A percentile compares a stretch with the other conserved stretches of the same genome.
These are phyloP conservation scores for Xerophyta viscosa DNA, from an alignment of 106 monocot species.

Conservation along the genomic window DNA sequence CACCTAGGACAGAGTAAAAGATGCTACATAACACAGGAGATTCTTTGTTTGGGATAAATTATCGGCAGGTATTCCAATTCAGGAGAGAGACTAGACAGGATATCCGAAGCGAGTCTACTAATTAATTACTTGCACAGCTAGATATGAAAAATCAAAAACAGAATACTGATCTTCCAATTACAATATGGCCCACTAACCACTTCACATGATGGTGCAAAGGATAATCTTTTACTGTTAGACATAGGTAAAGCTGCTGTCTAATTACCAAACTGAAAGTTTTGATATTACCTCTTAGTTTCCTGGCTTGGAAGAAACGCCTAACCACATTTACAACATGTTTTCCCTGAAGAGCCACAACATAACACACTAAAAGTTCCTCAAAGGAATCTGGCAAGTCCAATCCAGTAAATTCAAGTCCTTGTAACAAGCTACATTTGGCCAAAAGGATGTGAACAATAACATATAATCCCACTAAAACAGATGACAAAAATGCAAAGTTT, in stretches of 20 bases:
- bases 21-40: too few species aligned
- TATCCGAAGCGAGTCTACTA: too few species aligned
- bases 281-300: constrained; percentile 53
- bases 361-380: constrained; percentile 60
- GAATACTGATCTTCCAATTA: too few species aligned
- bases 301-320: constrained; percentile 43
- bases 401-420: constrained; percentile 73
- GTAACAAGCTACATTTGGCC: constrained; percentile 28
- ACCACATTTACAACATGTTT: constrained; percentile 43
- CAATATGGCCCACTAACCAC: too few species aligned
- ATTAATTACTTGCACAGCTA: too few species aligned
- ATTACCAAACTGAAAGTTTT: background rate
- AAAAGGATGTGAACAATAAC: constrained; percentile 50
- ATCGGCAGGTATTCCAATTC: too few species aligned
- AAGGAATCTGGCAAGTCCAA: constrained; percentile 85
- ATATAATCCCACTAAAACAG: constrained; percentile 32
- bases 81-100: too few species aligned
- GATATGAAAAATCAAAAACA: too few species aligned
- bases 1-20: too few species aligned
- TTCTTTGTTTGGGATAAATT: too few species aligned
- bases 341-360: constrained; percentile 62
- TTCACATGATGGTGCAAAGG: too few species aligned
- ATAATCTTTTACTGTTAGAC: too few species aligned
- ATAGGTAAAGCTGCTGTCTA: background rate
- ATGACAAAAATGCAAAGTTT: constrained; percentile 50